Evolutionary conservation across 768 basidiomycete genomes (phyloP).

Genomic region (Psilocybe cyanescens): DNA sequence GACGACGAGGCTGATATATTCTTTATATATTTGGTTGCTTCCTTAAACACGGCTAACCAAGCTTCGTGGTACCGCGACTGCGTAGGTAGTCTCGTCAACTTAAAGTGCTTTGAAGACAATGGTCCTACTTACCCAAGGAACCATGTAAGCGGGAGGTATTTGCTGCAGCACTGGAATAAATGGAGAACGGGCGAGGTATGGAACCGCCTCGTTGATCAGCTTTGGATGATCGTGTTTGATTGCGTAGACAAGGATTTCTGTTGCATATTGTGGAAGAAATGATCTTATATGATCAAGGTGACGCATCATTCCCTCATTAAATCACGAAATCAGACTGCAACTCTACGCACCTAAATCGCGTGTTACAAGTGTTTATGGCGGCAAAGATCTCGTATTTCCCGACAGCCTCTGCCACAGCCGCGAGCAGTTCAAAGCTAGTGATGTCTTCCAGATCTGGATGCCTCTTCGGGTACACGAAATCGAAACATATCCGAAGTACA

Average conservation of each 20-base stretch:
- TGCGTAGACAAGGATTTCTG: conserved; percentile 28
- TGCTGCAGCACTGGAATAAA: conserved; percentile 18
- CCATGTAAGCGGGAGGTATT: conserved; percentile 23
- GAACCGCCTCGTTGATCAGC: conserved; percentile 23
- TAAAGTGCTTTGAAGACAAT: neutral
- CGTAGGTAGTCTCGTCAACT: neutral
- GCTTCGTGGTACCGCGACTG: conserved; percentile 13
- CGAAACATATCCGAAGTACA: conserved; percentile 30
- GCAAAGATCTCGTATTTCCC: conserved; percentile 25
- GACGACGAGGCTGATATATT: neutral
- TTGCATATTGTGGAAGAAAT: conserved; percentile 20
- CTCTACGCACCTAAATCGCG: conserved; percentile 10
- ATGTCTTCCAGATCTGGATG: conserved; percentile 26
- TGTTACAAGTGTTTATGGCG: conserved; percentile 24
- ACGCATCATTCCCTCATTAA: neutral
- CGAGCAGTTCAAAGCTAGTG: conserved; percentile 15
- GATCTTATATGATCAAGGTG: neutral
- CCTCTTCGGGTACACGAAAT: conserved; percentile 28
- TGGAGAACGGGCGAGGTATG: conserved; percentile 22
- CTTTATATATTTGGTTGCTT: conserved; percentile 3
- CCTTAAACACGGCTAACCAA: conserved; percentile 6
- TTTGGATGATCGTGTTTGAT: conserved; percentile 28
- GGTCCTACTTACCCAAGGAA: conserved; percentile 26
- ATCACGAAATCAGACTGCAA: neutral
- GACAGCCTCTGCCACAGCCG: conserved; percentile 20